Percentiles rank a stretch among this genome's conserved stretches.
Evolutionary conservation across 2,329 filamentous ascomycete genomes (phyloP).

Genomic region (Aspergillus sp.): DNA sequence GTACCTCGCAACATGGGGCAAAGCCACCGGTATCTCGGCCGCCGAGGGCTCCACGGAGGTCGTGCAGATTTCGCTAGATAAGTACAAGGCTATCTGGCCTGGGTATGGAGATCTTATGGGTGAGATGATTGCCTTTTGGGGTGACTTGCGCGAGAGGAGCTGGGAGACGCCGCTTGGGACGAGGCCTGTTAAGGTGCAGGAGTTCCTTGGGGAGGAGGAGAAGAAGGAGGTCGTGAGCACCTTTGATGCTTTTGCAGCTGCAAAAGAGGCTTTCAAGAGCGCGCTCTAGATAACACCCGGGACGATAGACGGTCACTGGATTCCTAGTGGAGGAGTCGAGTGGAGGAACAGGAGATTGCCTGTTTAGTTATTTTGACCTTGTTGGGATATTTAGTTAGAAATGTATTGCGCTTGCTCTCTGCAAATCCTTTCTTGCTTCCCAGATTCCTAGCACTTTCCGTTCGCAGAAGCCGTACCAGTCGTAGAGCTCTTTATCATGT

Average conservation of each 20-base stretch:
- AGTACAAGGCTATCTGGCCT: not conserved
- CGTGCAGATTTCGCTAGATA: not conserved
- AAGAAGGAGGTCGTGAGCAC: not conserved
- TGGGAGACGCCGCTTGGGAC: not conserved
- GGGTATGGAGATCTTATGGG: not conserved
- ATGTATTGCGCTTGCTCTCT: no score
- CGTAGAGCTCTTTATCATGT: no score
- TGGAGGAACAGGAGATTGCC: not conserved
- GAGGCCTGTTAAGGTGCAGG: not conserved
- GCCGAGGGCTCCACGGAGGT: not conserved
- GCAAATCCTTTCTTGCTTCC: no score
- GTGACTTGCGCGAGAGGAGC: not conserved
- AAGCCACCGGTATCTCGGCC: not conserved
- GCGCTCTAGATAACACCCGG: not conserved
- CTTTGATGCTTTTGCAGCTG: not conserved
- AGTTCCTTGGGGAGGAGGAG: not conserved
- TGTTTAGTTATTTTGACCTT: not conserved
- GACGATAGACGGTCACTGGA: not conserved
- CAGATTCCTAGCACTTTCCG: no score
- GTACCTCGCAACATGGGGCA: not conserved
- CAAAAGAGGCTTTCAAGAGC: not conserved
- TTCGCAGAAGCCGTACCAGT: no score
- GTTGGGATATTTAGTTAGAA: no score
- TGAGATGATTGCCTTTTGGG: not conserved
- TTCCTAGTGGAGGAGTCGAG: not conserved